A percentile compares a stretch with the other conserved stretches of the same genome.
Evolutionary conservation across 78 protist species (phyloP).

Genomic region (Dictyostelium intermedium): DNA sequence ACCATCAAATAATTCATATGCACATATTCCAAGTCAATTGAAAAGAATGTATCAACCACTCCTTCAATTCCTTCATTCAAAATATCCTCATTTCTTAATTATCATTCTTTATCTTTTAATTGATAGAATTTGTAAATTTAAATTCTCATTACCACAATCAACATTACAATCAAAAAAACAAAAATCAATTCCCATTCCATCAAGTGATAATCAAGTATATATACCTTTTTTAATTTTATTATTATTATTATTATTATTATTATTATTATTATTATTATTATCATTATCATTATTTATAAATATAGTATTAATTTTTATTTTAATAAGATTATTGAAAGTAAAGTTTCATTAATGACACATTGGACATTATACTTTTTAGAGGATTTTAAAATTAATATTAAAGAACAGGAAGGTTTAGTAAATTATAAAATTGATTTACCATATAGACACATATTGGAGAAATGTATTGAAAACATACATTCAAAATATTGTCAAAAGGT

Average conservation of each 20-base stretch:
- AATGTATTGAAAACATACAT: constrained; percentile 8
- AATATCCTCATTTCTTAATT: constrained; percentile 23
- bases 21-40: not conserved
- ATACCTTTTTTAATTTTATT: no score
- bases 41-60: not conserved
- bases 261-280: no score
- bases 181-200: not conserved
- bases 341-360: constrained; percentile 21
- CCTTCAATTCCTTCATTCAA: not conserved
- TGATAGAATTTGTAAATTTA: constrained; percentile 41
- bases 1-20: not conserved
- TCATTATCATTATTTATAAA: no score
- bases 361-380: constrained; percentile 4
- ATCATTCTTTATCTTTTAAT: not conserved
- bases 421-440: constrained; percentile 28
- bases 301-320: no score
- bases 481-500: not conserved
- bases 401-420: not conserved
- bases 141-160: no score
- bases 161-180: not conserved
- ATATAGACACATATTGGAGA: constrained; percentile 2
- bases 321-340: not conserved
- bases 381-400: not conserved
- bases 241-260: no score
- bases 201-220: not conserved